These are phyloP conservation scores for Murraya koenigii DNA, from an alignment of 345 rosid genomes.

Conservation along the genomic window DNA sequence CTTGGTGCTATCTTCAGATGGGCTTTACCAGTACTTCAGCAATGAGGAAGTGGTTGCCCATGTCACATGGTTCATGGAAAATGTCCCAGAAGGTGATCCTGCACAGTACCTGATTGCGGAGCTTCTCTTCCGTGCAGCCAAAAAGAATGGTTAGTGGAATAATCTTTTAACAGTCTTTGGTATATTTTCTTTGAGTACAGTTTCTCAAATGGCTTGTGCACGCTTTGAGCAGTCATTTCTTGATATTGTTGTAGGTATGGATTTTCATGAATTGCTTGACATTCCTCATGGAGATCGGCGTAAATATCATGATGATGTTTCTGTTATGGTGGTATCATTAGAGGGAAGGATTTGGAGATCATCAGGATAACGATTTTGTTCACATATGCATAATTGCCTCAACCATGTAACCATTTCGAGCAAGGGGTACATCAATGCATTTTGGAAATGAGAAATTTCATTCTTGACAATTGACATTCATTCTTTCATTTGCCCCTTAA, in stretches of 20 bases:
- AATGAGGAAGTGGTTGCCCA: slow-evolving; percentile 95
- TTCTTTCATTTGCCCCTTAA: not conserved
- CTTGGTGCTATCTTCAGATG: slow-evolving; percentile 90
- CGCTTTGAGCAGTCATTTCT: not conserved
- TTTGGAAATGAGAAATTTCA: slow-evolving; percentile 32
- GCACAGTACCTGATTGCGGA: slow-evolving; percentile 92
- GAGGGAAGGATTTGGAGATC: slow-evolving; percentile 99
- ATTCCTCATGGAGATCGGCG: slow-evolving; percentile 93
- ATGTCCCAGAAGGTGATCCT: slow-evolving; percentile 96
- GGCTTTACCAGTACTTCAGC: slow-evolving; percentile 91
- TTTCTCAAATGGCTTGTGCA: no score
- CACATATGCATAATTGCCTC: slow-evolving; percentile 15
- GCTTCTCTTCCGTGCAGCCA: slow-evolving; percentile 92
- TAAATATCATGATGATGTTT: slow-evolving; percentile 95
- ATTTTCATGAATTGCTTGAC: slow-evolving; percentile 87
- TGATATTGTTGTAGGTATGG: slow-evolving; percentile 65
- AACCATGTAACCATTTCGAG: slow-evolving; percentile 31
- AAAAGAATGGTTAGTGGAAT: slow-evolving; percentile 71
- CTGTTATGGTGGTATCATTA: slow-evolving; percentile 93
- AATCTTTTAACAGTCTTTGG: not conserved
- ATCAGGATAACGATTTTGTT: slow-evolving; percentile 57
- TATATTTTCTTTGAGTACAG: no score
- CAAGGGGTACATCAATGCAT: slow-evolving; percentile 38
- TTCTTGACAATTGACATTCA: slow-evolving; percentile 23
- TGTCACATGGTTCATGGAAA: slow-evolving; percentile 97